Conservation (phyloP, 2,329 filamentous ascomycete species). For the Cladosporium phlei region DNA sequence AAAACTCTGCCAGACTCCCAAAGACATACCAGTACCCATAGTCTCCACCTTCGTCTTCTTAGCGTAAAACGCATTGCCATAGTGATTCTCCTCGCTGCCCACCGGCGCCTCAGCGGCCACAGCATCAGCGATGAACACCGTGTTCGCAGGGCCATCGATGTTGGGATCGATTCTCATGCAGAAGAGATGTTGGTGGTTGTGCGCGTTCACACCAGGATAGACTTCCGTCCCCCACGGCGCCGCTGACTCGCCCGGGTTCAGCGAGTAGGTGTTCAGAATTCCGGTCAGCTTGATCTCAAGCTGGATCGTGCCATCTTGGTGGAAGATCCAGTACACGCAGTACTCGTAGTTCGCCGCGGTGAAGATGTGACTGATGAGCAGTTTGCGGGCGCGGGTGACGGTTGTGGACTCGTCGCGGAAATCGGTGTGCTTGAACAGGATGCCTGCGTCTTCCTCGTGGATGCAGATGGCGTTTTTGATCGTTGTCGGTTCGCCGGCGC, state of each 20-base stretch:
- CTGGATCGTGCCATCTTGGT: slow-evolving; percentile 87
- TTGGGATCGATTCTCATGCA: slow-evolving; percentile 83
- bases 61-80: slow-evolving; percentile 86
- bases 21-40: slow-evolving; percentile 58
- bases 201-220: slow-evolving; percentile 84
- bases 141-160: slow-evolving; percentile 79
- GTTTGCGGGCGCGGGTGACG: slow-evolving; percentile 78
- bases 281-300: slow-evolving; percentile 86
- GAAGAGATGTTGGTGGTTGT: slow-evolving; percentile 95
- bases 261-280: slow-evolving; percentile 85
- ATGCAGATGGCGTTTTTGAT: slow-evolving; percentile 96
- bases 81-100: slow-evolving; percentile 75
- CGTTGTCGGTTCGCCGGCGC: slow-evolving; percentile 63
- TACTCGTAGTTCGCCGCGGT: slow-evolving; percentile 97
- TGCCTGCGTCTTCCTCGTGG: slow-evolving; percentile 87
- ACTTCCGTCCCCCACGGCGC: slow-evolving; percentile 89
- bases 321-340: slow-evolving; percentile 79
- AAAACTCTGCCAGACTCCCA: too few relatives aligned
- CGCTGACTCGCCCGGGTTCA: slow-evolving; percentile 75
- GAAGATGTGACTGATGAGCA: slow-evolving; percentile 87
- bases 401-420: slow-evolving; percentile 86
- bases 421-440: slow-evolving; percentile 83
- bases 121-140: slow-evolving; percentile 78
- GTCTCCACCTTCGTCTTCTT: slow-evolving; percentile 76
- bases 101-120: slow-evolving; percentile 65